Evolutionary conservation across 2,329 filamentous ascomycete species (phyloP), one percentile per base, ranked within the genome.

Genomic region (Microdochium paspali): DNA sequence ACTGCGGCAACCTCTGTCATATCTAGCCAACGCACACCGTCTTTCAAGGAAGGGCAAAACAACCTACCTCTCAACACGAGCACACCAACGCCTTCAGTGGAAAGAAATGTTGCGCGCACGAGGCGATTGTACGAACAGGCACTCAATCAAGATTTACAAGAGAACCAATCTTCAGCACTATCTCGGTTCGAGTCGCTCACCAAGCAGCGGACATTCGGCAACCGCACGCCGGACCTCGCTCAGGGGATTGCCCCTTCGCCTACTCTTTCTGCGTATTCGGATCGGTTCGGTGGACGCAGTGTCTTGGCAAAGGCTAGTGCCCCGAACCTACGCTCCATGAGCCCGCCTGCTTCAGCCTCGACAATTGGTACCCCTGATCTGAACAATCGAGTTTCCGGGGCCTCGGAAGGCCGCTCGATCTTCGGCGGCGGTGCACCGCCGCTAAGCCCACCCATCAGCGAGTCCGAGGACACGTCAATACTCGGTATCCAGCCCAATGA

Each of bases 1-100:
- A 95, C 90, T 1, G 87, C 90, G 6, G 90, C 89, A 3, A 96
- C 90, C 0, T 96, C 91, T 0, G 72, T 94, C 45, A 80, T 83
- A n/a, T 95, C 90, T 0, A 57, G 58, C 13, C 87, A 91, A 50
- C 70, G 69, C 15, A 63, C 75, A 1, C 62, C 71, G 3, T 76
- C 77, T 1, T 47, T 71, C 24, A 80, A 74, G 51, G 78, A 81
- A 31, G 66, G 63, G 56, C 71, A 74, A 28, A 63, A 72, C 2
- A 57, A 64, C 10, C 58, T 65, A 0, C 60, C 64, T 12, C 57
- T 71, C 4, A 60, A 58, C 4, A 67, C 68, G 1, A 55, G 66
- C 3, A 60, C 56, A 35, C 63, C 69, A 5, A 63, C 64, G n/a
- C 55, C 67, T 3, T 66, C 70, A 0, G 58, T 81, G 0, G 85